Conservation (phyloP, 1,139 yeast species). For the Protomyces gravidus region DNA sequence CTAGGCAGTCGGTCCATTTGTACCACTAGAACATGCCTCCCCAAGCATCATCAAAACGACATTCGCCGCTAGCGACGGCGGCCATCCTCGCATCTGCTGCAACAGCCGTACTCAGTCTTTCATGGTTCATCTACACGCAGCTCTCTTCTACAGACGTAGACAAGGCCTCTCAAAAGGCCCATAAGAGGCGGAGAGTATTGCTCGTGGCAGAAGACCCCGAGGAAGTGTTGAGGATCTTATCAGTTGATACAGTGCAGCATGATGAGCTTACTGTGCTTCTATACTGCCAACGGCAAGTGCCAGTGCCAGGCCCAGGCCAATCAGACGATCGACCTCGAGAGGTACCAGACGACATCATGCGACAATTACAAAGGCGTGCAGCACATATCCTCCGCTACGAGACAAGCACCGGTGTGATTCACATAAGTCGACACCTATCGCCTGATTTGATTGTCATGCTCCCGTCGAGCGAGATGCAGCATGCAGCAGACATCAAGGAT, state of each 20-base stretch:
- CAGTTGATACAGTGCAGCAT: neutral
- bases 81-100: neutral
- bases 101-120: neutral
- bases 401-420: constrained; percentile 11
- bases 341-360: neutral
- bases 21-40: neutral
- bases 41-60: neutral
- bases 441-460: constrained; percentile 14
- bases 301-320: too few relatives aligned
- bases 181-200: neutral
- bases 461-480: neutral
- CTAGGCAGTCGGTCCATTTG: too few relatives aligned
- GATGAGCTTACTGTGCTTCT: neutral
- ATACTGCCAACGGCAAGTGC: neutral
- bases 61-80: neutral
- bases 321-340: neutral
- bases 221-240: neutral
- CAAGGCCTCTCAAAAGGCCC: neutral
- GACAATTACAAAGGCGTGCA: neutral
- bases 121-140: neutral
- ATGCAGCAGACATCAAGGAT: constrained; percentile 10
- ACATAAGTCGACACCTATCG: constrained; percentile 17
- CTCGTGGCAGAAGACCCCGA: neutral
- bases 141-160: neutral
- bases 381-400: constrained; percentile 13